Evolutionary conservation across 2,329 filamentous ascomycete species (phyloP), one percentile per base, ranked within the genome.

Genomic region (Pseudopithomyces chartarum): DNA sequence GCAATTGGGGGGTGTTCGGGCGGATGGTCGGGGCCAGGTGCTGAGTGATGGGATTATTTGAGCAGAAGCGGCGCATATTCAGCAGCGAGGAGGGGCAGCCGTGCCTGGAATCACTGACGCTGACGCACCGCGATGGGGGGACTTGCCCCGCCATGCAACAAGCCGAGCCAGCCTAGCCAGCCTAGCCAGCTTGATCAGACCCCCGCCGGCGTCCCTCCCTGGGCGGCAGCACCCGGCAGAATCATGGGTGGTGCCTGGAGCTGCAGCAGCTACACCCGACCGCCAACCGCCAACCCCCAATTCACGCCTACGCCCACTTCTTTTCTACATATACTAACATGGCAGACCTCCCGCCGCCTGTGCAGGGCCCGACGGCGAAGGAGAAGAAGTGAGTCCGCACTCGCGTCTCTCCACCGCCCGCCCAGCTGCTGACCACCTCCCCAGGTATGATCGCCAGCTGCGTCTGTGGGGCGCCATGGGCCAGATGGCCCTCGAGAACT

Each of bases 391-490:
- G 62, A 53, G 64, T 48, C 1, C 2, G 42, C 6, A 26, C 32
- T 39, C 42, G 47, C 15, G 22, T 57, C 67, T 54, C 46, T 34
- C 8, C n/a, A n/a, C n/a, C n/a, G n/a, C 32, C 10, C 11, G 15
- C 50, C 45, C 45, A 58, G 43, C 53, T 59, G 42, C 63, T 73
- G 62, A 80, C 65, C 56, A 91, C 73, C n/a, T 23, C 55, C n/a
- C 26, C 55, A 76, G 73, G 59, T 99, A 99, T 79, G 95, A 99
- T 76, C 88, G 95, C 52, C 95, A 99, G 78, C 87, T 99, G 39
- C 89, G 96, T 52, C 81, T 99, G 13, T 99, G 95, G 95, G 96
- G 93, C 59, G 92, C 94, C 40, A 91, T 87, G 49, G 95, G 95
- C 17, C 95, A 99, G 75, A 85, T 89, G 64, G 94, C 93, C 15